phyloP scores from a whole-genome alignment of 768 basidiomycete species.

The Mycena kentingensis region DNA sequence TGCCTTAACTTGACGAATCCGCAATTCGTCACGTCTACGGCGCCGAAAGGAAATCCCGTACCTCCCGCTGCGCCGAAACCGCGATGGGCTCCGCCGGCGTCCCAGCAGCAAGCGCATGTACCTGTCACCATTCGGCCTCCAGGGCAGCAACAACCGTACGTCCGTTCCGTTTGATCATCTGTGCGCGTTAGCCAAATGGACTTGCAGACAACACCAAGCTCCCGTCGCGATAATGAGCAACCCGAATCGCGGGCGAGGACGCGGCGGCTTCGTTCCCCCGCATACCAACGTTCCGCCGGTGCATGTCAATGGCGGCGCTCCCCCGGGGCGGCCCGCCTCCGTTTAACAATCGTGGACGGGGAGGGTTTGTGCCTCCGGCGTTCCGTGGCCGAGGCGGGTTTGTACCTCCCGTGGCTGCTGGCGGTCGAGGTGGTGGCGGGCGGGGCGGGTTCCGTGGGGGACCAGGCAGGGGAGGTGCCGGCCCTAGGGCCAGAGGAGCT shows the following conservation, averaged over 20 bases:
- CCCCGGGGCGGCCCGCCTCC: conserved; percentile 38
- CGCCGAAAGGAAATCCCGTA: conserved; percentile 55
- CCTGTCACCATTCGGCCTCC: too few species aligned
- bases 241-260: conserved; percentile 58
- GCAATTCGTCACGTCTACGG: conserved; percentile 81
- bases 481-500: too few species aligned
- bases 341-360: background rate
- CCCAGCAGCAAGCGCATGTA: conserved; percentile 53
- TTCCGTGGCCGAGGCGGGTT: conserved; percentile 2
- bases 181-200: conserved; percentile 5
- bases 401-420: conserved; percentile 4
- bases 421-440: conserved; percentile 9
- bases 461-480: conserved; percentile 14
- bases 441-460: conserved; percentile 21
- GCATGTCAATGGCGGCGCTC: conserved; percentile 31
- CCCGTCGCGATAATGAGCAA: conserved; percentile 77
- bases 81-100: conserved; percentile 46
- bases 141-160: conserved; percentile 53
- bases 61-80: conserved; percentile 71
- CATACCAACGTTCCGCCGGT: background rate
- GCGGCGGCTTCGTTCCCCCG: conserved; percentile 26
- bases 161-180: conserved; percentile 15
- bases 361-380: conserved; percentile 12
- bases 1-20: conserved; percentile 87
- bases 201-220: conserved; percentile 28